Percentiles rank a stretch among this genome's conserved stretches.
These are phyloP conservation scores for Solanum habrochaites DNA, from an alignment of 257 asterid species.

Conservation along the genomic window DNA sequence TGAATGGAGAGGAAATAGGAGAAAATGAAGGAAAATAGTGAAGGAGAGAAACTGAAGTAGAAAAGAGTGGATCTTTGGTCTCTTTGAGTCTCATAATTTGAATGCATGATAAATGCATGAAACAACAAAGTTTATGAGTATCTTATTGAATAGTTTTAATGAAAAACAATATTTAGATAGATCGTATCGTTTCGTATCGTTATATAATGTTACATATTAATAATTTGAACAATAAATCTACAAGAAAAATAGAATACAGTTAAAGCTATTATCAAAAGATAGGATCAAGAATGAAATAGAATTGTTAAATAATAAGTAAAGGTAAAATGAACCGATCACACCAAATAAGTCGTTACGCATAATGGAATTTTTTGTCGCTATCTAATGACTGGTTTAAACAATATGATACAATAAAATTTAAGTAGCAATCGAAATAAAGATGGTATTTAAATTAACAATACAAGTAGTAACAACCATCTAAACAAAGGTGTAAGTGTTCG, in stretches of 20 bases:
- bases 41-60: not conserved
- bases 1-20: not conserved
- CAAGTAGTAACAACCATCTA: not conserved
- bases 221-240: too few species aligned
- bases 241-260: not conserved
- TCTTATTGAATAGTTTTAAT: not conserved
- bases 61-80: not conserved
- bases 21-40: not conserved
- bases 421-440: not conserved
- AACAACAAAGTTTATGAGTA: not conserved
- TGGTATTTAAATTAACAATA: too few species aligned
- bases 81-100: not conserved
- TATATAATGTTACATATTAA: too few species aligned
- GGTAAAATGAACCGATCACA: not conserved
- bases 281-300: not conserved
- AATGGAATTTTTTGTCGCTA: not conserved
- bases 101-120: not conserved
- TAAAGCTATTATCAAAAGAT: not conserved
- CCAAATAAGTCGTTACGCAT: too few species aligned
- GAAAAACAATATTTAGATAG: not conserved
- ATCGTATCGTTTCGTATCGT: too few species aligned
- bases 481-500: not conserved
- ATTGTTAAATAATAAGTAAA: too few species aligned
- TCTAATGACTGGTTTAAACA: not conserved
- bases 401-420: too few species aligned